Percentiles rank a stretch among this genome's conserved stretches.
phyloP scores from a whole-genome alignment of 2,329 filamentous ascomycete genomes.

The Clonostachys chloroleuca region DNA sequence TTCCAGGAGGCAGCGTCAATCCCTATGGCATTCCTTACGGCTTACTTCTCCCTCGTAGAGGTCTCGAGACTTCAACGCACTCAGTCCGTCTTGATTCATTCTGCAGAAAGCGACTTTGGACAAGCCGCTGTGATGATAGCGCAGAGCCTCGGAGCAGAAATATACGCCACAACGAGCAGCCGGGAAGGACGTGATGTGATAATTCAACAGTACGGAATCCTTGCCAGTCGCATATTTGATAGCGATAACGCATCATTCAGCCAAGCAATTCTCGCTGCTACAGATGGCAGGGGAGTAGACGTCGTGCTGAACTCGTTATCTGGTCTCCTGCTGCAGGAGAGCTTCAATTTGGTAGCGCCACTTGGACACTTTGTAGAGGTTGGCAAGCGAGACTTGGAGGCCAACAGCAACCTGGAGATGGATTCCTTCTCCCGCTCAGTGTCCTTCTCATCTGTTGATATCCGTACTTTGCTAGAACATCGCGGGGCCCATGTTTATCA shows the following conservation, averaged over 20 bases:
- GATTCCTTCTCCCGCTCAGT: conserved; percentile 20
- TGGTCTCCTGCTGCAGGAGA: conserved; percentile 21
- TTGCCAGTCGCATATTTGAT: conserved; percentile 18
- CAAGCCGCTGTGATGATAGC: conserved; percentile 15
- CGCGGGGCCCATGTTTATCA: no score
- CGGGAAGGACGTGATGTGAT: conserved; percentile 18
- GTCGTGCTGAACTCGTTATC: conserved; percentile 22
- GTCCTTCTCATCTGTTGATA: conserved; percentile 8
- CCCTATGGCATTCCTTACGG: conserved; percentile 3
- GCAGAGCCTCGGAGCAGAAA: conserved; percentile 8
- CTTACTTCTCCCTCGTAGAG: conserved; percentile 7
- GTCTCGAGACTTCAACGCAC: conserved; percentile 18
- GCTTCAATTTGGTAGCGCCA: conserved; percentile 23
- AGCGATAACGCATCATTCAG: conserved; percentile 16
- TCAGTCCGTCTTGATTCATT: conserved; percentile 20
- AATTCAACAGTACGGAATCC: conserved; percentile 16
- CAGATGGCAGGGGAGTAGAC: conserved; percentile 21
- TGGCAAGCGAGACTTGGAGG: conserved; percentile 25
- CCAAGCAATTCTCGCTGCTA: conserved; percentile 13
- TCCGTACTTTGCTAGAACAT: background rate
- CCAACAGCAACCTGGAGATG: conserved; percentile 26
- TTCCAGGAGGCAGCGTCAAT: conserved; percentile 18
- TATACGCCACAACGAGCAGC: conserved; percentile 19
- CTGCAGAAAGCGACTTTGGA: conserved; percentile 17
- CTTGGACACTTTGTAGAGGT: conserved; percentile 34